These are phyloP conservation scores for Clarireedia paspali DNA, from an alignment of 2,329 filamentous ascomycete species.

Conservation along the genomic window DNA sequence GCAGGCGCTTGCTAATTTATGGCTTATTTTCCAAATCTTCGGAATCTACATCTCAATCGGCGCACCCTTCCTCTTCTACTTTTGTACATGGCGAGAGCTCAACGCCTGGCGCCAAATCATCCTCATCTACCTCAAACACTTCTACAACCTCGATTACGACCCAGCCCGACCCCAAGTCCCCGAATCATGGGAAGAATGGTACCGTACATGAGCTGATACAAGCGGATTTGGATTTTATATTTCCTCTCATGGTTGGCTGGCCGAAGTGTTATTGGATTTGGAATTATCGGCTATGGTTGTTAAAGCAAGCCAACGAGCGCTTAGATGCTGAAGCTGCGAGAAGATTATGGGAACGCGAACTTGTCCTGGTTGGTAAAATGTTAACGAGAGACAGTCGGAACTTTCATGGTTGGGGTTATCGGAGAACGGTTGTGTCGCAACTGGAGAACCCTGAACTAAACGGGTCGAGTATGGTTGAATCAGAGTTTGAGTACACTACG, in stretches of 20 bases:
- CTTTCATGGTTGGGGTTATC: slow-evolving; percentile 95
- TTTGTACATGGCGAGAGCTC: slow-evolving; percentile 43
- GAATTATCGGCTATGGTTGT: slow-evolving; percentile 86
- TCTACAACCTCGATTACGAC: slow-evolving; percentile 43
- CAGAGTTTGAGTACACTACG: slow-evolving; percentile 84
- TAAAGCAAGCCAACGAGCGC: slow-evolving; percentile 61
- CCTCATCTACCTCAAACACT: slow-evolving; percentile 48
- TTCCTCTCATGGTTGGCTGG: slow-evolving; percentile 74
- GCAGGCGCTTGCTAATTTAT: slow-evolving; percentile 62
- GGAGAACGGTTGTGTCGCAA: slow-evolving; percentile 67
- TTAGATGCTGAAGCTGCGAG: slow-evolving; percentile 50
- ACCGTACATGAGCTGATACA: slow-evolving; percentile 52
- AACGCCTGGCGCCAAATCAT: slow-evolving; percentile 57
- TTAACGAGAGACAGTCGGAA: slow-evolving; percentile 78
- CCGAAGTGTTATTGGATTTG: slow-evolving; percentile 99
- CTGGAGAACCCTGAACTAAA: slow-evolving; percentile 54
- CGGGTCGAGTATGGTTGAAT: slow-evolving; percentile 60
- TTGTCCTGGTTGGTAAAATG: slow-evolving; percentile 82
- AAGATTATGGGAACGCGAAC: slow-evolving; percentile 74
- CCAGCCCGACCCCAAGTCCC: slow-evolving; percentile 40
- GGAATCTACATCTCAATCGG: slow-evolving; percentile 46
- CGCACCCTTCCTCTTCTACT: slow-evolving; percentile 46
- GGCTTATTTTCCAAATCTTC: slow-evolving; percentile 46
- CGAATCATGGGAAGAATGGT: slow-evolving; percentile 42
- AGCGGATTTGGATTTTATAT: slow-evolving; percentile 71